Conservation (phyloP, 1,284 basidiomycete species). For the Neolentinus lepideus region DNA sequence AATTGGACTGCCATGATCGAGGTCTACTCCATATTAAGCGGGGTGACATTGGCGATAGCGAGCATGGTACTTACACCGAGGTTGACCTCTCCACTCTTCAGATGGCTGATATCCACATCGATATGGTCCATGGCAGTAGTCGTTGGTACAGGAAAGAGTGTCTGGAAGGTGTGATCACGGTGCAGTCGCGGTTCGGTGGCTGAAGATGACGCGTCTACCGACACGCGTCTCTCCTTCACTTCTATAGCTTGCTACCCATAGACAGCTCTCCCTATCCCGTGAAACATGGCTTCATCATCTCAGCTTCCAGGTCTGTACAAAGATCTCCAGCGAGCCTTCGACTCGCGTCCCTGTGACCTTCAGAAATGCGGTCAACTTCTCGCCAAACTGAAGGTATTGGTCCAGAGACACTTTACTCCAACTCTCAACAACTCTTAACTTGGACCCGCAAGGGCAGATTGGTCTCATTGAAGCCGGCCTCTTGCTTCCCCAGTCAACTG, state of each 20-base stretch:
- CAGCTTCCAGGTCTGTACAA: conserved; percentile 55
- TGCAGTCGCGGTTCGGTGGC: conserved; percentile 21
- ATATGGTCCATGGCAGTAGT: conserved; percentile 43
- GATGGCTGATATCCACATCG: conserved; percentile 63
- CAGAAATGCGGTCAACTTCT: conserved; percentile 57
- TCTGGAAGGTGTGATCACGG: conserved; percentile 15
- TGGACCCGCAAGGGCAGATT: conserved; percentile 40
- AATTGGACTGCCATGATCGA: conserved; percentile 99
- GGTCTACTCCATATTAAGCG: conserved; percentile 49
- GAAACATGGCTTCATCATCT: conserved; percentile 10
- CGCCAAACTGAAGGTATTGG: conserved; percentile 63
- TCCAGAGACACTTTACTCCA: neutral
- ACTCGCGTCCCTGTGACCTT: conserved; percentile 55
- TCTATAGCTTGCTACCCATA: conserved; percentile 19
- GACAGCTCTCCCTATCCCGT: conserved; percentile 21
- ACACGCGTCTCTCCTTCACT: conserved; percentile 49
- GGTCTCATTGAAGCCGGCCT: conserved; percentile 74
- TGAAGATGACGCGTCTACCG: conserved; percentile 25
- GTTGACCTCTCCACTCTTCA: conserved; percentile 92
- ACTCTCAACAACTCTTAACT: neutral
- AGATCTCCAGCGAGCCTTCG: conserved; percentile 56
- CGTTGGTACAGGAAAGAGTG: conserved; percentile 11
- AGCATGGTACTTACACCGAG: conserved; percentile 65
- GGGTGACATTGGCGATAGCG: neutral
- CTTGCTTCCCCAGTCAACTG: conserved; percentile 56